phyloP scores from a whole-genome alignment of 352 stramenopile genomes.

The Halophytophthora batemanensis region DNA sequence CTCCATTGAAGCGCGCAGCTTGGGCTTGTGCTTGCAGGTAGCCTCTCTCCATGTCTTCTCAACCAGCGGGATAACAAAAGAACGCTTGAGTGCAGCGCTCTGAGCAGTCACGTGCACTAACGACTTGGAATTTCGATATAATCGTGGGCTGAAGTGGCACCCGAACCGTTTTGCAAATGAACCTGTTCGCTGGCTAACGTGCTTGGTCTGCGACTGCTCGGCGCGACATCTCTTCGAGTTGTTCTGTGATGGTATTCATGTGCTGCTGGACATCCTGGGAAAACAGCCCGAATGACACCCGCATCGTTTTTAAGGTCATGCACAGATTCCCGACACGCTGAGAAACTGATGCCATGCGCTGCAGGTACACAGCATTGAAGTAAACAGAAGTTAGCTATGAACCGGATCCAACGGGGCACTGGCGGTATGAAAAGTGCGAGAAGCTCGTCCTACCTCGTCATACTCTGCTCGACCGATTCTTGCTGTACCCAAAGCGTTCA shows the following conservation, averaged over 20 bases:
- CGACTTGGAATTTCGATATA: too few relatives aligned
- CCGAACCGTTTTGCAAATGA: too few relatives aligned
- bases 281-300: constrained; percentile 56
- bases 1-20: constrained; percentile 28
- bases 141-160: not conserved
- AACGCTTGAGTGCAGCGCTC: not conserved
- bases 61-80: not conserved
- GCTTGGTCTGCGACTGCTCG: constrained; percentile 28
- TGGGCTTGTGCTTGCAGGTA: constrained; percentile 39
- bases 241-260: constrained; percentile 44
- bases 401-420: not conserved
- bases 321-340: constrained; percentile 37
- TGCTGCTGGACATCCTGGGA: constrained; percentile 48
- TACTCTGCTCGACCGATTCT: constrained; percentile 35
- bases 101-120: not conserved
- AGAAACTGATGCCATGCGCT: constrained; percentile 30
- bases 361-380: not conserved
- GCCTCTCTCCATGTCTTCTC: constrained; percentile 39
- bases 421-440: too few relatives aligned
- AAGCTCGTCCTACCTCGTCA: constrained; percentile 16
- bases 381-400: not conserved
- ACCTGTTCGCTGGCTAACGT: not conserved
- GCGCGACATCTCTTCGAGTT: constrained; percentile 37
- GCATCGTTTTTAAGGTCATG: constrained; percentile 40
- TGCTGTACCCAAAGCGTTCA: constrained; percentile 1